Evolutionary conservation across 2,329 filamentous ascomycete genomes (phyloP).

Genomic region (Pseudogymnoascus sp.): DNA sequence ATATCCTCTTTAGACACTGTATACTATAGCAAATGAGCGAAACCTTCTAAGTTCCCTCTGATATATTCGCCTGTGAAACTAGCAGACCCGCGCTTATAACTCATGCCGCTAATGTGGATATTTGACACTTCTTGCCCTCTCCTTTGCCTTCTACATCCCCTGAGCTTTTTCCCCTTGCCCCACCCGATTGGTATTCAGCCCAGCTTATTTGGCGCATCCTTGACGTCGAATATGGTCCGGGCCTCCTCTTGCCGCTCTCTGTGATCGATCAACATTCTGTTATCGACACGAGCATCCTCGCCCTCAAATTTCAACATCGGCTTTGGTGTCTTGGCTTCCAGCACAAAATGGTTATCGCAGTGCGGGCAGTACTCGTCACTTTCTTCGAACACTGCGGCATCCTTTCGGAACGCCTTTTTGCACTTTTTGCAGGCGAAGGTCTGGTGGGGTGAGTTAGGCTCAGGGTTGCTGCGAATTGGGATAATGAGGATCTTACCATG

Average conservation of each 20-base stretch:
- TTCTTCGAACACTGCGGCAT: constrained; percentile 86
- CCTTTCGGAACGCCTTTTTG: constrained; percentile 95
- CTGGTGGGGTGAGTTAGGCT: constrained; percentile 18
- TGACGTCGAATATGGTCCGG: constrained; percentile 67
- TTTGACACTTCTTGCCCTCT: constrained; percentile 5
- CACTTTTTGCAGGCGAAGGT: constrained; percentile 97
- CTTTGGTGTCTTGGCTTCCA: constrained; percentile 80
- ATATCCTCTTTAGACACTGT: constrained; percentile 21
- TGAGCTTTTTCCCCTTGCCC: neutral
- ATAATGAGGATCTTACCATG: constrained; percentile 46
- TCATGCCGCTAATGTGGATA: constrained; percentile 9
- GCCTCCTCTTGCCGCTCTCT: constrained; percentile 51
- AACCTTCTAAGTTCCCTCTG: constrained; percentile 3
- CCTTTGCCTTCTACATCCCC: constrained; percentile 17
- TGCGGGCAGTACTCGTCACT: constrained; percentile 98
- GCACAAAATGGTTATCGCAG: constrained; percentile 96
- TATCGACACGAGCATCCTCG: constrained; percentile 78
- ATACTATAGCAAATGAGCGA: constrained; percentile 29
- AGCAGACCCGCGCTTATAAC: constrained; percentile 10
- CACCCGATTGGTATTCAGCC: constrained; percentile 44
- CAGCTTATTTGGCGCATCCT: constrained; percentile 64
- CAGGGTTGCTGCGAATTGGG: constrained; percentile 6
- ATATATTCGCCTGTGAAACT: constrained; percentile 12
- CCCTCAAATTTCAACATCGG: constrained; percentile 79
- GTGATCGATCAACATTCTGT: constrained; percentile 88